Evolutionary conservation across 352 stramenopile genomes (phyloP).

Genomic region (Phytophthora brassicae): DNA sequence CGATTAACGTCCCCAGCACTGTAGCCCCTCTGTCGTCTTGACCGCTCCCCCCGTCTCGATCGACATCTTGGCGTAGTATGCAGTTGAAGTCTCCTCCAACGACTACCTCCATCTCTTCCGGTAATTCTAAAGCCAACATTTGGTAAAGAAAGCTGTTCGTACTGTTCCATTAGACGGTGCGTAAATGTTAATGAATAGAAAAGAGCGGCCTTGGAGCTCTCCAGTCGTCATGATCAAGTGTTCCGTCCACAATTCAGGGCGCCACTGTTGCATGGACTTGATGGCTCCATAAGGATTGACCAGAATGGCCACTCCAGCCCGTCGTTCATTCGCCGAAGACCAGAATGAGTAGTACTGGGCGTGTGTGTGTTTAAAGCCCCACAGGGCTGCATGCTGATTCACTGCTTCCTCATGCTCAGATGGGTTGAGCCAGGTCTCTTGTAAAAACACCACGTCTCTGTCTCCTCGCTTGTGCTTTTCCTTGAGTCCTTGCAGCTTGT

Average conservation of each 20-base stretch:
- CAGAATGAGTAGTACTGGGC: neutral
- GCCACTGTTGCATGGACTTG: neutral
- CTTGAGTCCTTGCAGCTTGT: neutral
- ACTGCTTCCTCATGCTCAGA: neutral
- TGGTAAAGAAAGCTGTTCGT: neutral
- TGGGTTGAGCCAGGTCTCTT: neutral
- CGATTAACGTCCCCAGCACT: neutral
- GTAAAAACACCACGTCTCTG: neutral
- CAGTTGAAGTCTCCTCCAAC: slow-evolving; percentile 1
- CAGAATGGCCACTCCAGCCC: neutral
- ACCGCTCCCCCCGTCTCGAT: neutral
- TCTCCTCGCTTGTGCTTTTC: neutral
- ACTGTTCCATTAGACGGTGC: neutral
- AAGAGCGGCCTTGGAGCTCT: neutral
- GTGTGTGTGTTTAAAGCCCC: neutral
- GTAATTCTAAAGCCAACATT: neutral
- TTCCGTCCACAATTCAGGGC: neutral
- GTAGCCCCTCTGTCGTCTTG: neutral
- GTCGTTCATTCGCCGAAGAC: neutral
- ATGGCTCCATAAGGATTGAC: neutral
- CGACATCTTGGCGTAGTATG: neutral
- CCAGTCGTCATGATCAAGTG: neutral
- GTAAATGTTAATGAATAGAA: neutral
- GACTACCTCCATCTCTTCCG: neutral
- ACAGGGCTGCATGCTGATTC: neutral